phyloP scores from a whole-genome alignment of 352 stramenopile species.

The Pythium sp. region DNA sequence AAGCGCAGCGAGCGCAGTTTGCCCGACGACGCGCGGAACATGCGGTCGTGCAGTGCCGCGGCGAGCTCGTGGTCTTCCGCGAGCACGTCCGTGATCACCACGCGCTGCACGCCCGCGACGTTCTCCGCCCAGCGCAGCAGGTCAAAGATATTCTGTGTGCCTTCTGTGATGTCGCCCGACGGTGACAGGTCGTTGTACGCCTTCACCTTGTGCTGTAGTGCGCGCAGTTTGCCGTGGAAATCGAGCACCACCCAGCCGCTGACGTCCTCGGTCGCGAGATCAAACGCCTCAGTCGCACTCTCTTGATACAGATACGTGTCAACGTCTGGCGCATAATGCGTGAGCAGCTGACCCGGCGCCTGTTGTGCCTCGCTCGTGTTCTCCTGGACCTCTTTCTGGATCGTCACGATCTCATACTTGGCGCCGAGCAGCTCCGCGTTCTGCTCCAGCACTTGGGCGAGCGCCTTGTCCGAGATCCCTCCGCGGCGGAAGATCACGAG shows the following conservation, averaged over 20 bases:
- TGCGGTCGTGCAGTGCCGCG: slow-evolving; percentile 75
- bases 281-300: slow-evolving; percentile 33
- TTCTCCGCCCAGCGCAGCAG: slow-evolving; percentile 82
- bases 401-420: slow-evolving; percentile 58
- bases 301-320: slow-evolving; percentile 82
- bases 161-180: slow-evolving; percentile 59
- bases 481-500: slow-evolving; percentile 88
- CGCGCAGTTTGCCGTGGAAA: slow-evolving; percentile 55
- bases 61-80: slow-evolving; percentile 60
- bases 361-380: slow-evolving; percentile 77
- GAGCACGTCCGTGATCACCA: slow-evolving; percentile 64
- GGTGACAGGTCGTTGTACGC: slow-evolving; percentile 83
- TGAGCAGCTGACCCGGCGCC: slow-evolving; percentile 95
- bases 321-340: slow-evolving; percentile 97
- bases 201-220: slow-evolving; percentile 44
- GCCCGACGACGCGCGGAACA: slow-evolving; percentile 80
- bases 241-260: slow-evolving; percentile 78
- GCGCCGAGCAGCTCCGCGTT: slow-evolving; percentile 36
- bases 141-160: slow-evolving; percentile 81
- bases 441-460: slow-evolving; percentile 56
- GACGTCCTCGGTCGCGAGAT: slow-evolving; percentile 32
- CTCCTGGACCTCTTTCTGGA: slow-evolving; percentile 62
- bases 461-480: slow-evolving; percentile 71
- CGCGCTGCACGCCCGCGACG: slow-evolving; percentile 60
- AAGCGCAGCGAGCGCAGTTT: slow-evolving; percentile 54